phyloP scores from a whole-genome alignment of 2,329 filamentous ascomycete species.

The Alternaria alternata region DNA sequence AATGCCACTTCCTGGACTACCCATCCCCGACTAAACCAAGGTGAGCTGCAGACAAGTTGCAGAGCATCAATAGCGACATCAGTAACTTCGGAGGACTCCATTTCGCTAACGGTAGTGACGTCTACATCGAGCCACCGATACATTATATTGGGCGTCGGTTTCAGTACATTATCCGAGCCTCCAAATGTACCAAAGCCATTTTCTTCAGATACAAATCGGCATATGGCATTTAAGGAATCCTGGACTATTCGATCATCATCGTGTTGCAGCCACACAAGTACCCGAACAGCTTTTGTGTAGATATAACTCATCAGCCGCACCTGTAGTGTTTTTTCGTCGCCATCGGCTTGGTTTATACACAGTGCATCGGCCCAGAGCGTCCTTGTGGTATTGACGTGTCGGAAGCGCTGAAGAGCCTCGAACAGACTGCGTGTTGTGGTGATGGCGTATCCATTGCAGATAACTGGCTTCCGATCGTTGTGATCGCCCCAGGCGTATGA shows the following conservation, averaged over 20 bases:
- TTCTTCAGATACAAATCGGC: neutral
- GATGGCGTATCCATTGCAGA: neutral
- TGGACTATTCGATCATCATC: neutral
- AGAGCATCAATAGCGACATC: neutral
- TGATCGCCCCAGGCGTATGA: constrained; percentile 22
- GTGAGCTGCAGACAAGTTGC: neutral
- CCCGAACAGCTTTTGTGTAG: neutral
- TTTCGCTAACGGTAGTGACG: neutral
- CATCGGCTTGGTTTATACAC: constrained; percentile 47
- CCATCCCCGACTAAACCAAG: neutral
- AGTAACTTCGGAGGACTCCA: neutral
- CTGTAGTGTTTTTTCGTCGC: constrained; percentile 39
- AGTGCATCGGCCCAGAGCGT: constrained; percentile 36
- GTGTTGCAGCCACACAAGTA: constrained; percentile 6
- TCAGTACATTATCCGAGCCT: no score
- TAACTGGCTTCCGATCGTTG: neutral
- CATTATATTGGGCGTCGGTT: no score
- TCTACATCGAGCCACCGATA: neutral
- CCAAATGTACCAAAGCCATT: neutral
- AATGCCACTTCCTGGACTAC: neutral
- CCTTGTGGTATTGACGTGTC: neutral
- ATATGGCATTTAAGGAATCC: neutral
- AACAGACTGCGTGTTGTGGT: constrained; percentile 2
- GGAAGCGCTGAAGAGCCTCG: constrained; percentile 10
- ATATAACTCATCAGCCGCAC: constrained; percentile 40